A percentile compares a stretch with the other conserved stretches of the same genome.
phyloP scores from a whole-genome alignment of 306 rosid genomes.

The Castanea mollissima region DNA sequence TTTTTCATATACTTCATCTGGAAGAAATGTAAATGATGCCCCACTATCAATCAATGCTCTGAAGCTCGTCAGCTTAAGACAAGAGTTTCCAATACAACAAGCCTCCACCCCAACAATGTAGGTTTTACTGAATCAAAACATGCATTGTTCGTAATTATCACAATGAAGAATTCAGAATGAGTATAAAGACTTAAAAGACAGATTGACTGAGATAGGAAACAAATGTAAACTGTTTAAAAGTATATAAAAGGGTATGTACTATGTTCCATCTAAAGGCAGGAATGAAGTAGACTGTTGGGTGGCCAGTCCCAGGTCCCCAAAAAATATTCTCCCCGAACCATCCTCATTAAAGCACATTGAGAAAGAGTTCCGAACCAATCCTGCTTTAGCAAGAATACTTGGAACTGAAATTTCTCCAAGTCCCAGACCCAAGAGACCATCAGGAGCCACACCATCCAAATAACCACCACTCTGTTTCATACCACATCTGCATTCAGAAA shows the following conservation, averaged over 20 bases:
- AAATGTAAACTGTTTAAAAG: slow-evolving; percentile 15
- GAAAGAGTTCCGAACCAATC: slow-evolving; percentile 69
- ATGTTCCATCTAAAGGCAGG: slow-evolving; percentile 65
- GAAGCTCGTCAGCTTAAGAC: slow-evolving; percentile 63
- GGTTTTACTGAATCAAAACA: slow-evolving; percentile 53
- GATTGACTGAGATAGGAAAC: background rate
- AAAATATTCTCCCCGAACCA: slow-evolving; percentile 77
- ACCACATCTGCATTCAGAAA: slow-evolving; percentile 70
- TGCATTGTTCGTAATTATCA: slow-evolving; percentile 28
- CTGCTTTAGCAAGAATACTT: slow-evolving; percentile 76
- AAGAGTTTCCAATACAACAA: slow-evolving; percentile 62
- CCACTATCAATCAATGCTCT: slow-evolving; percentile 84
- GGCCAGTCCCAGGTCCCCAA: slow-evolving; percentile 79
- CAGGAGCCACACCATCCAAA: slow-evolving; percentile 90
- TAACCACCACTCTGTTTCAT: slow-evolving; percentile 96
- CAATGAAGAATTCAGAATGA: background rate
- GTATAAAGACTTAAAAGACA: background rate
- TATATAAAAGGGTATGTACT: slow-evolving; percentile 39
- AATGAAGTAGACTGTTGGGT: slow-evolving; percentile 75
- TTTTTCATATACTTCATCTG: slow-evolving; percentile 60
- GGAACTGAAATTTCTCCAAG: slow-evolving; percentile 85
- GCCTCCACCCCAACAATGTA: slow-evolving; percentile 77
- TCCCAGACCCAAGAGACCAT: slow-evolving; percentile 93
- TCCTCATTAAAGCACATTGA: slow-evolving; percentile 77
- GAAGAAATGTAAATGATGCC: slow-evolving; percentile 87